Evolutionary conservation across 768 basidiomycete species (phyloP).

Genomic region (Tricholoma flavovirens): DNA sequence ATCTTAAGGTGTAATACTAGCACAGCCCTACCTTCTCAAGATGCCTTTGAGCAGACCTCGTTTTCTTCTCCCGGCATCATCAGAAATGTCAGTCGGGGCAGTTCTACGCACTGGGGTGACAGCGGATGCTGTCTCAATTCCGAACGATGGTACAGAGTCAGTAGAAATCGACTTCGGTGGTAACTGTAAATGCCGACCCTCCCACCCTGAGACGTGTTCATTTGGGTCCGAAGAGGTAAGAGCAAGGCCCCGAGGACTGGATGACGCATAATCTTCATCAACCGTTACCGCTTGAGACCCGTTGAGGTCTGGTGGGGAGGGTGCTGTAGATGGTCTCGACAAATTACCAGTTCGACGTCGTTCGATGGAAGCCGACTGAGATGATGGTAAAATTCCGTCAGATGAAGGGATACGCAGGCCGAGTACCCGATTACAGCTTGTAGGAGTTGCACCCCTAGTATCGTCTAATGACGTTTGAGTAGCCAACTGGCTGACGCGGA

Average conservation of each 20-base stretch:
- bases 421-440: conserved; percentile 4
- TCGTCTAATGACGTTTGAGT: conserved; percentile 27
- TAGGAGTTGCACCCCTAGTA: conserved; percentile 14
- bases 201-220: conserved; percentile 14
- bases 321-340: conserved; percentile 45
- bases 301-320: conserved; percentile 28
- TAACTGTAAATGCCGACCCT: conserved; percentile 24
- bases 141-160: conserved; percentile 43
- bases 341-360: conserved; percentile 18
- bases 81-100: conserved; percentile 24
- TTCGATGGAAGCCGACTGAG: conserved; percentile 7
- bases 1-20: background rate
- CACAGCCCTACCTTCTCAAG: conserved; percentile 23
- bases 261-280: conserved; percentile 15
- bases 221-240: conserved; percentile 14
- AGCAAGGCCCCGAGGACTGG: conserved; percentile 14
- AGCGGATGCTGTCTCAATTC: conserved; percentile 11
- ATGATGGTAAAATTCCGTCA: conserved; percentile 3
- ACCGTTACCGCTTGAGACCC: conserved; percentile 16
- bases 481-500: conserved; percentile 59
- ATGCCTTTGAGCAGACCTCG: conserved; percentile 40
- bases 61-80: conserved; percentile 36
- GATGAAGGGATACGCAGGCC: background rate
- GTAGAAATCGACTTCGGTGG: conserved; percentile 51
- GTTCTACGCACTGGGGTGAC: conserved; percentile 12